Conservation (phyloP, 1,284 basidiomycete genomes). For the Fomitopsis pinicola region DNA sequence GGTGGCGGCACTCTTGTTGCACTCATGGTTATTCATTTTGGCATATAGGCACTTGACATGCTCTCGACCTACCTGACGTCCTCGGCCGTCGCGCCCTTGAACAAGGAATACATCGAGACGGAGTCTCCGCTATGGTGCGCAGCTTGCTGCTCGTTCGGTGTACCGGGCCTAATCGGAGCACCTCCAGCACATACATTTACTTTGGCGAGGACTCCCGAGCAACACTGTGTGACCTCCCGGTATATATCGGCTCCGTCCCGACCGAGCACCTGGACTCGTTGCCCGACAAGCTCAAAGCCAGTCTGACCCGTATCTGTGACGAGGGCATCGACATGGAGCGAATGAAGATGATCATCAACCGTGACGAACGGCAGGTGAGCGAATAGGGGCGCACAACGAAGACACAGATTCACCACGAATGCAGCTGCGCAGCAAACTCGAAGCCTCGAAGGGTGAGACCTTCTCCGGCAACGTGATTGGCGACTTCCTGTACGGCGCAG, state of each 20-base stretch:
- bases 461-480: conserved; percentile 73
- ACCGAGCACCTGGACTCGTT: conserved; percentile 75
- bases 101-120: conserved; percentile 92
- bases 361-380: conserved; percentile 82
- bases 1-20: conserved; percentile 8
- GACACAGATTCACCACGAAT: not conserved
- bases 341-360: conserved; percentile 84
- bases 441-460: conserved; percentile 73
- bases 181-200: conserved; percentile 73
- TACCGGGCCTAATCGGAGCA: not conserved
- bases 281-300: conserved; percentile 63
- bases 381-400: not conserved
- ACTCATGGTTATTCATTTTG: not conserved
- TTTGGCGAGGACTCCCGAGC: conserved; percentile 80
- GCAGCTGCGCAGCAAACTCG: conserved; percentile 71
- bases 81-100: conserved; percentile 84
- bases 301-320: conserved; percentile 68
- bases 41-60: conserved; percentile 72
- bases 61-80: conserved; percentile 89
- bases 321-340: conserved; percentile 90
- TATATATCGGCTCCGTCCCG: conserved; percentile 86
- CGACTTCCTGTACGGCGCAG: conserved; percentile 87
- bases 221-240: conserved; percentile 67
- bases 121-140: conserved; percentile 83
- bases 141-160: not conserved